These are phyloP conservation scores for Buxus sempervirens DNA, from an alignment of 164 flowering plant genomes.

Conservation along the genomic window DNA sequence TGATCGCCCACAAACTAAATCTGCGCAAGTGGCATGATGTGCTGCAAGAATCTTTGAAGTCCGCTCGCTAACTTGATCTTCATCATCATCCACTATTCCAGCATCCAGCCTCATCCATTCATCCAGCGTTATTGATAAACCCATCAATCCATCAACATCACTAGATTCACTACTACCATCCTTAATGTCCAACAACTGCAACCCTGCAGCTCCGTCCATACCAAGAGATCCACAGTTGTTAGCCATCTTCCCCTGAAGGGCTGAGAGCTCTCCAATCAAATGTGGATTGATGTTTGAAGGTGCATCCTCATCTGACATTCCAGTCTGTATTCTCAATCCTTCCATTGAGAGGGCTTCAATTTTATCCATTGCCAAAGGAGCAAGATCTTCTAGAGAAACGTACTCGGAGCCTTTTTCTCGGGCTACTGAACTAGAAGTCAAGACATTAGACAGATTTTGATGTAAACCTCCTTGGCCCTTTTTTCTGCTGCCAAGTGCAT, in stretches of 20 bases:
- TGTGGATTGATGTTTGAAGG: conserved; percentile 69
- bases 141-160: conserved; percentile 79
- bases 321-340: conserved; percentile 89
- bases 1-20: conserved; percentile 40
- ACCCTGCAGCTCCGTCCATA: conserved; percentile 71
- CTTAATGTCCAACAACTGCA: conserved; percentile 71
- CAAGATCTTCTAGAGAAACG: conserved; percentile 85
- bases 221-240: conserved; percentile 54
- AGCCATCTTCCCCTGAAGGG: conserved; percentile 54
- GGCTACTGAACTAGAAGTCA: conserved; percentile 23
- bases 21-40: conserved; percentile 68
- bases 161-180: conserved; percentile 55
- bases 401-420: conserved; percentile 48
- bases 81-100: conserved; percentile 74
- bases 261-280: conserved; percentile 62
- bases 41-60: conserved; percentile 82
- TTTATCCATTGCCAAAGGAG: conserved; percentile 91
- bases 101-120: conserved; percentile 93
- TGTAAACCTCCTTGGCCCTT: conserved; percentile 29
- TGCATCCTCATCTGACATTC: conserved; percentile 76
- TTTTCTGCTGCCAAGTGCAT: conserved; percentile 21
- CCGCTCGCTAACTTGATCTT: conserved; percentile 56
- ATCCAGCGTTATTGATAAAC: conserved; percentile 81
- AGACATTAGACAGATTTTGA: conserved; percentile 21
- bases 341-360: conserved; percentile 93